Conservation (phyloP, 2,329 filamentous ascomycete genomes). For the Neofusicoccum kwambonambiense region DNA sequence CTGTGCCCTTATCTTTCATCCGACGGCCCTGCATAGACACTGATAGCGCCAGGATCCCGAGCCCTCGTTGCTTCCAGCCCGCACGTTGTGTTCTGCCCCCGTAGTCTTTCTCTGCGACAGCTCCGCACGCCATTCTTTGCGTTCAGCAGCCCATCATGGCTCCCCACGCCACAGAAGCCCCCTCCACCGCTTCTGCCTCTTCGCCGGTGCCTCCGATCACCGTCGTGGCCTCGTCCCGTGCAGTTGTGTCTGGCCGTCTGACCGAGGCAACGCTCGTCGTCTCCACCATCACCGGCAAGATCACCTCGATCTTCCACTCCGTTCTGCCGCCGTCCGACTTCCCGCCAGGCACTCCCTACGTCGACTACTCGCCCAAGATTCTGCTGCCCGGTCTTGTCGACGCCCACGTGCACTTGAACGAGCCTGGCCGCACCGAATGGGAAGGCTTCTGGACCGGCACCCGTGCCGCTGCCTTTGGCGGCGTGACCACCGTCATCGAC, state of each 20-base stretch:
- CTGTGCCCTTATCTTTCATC: slow-evolving; percentile 2
- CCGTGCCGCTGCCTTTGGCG: slow-evolving; percentile 87
- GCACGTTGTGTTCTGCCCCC: not conserved
- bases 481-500: slow-evolving; percentile 94
- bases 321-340: slow-evolving; percentile 76
- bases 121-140: not conserved
- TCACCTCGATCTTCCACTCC: slow-evolving; percentile 69
- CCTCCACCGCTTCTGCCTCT: slow-evolving; percentile 22
- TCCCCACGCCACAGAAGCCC: slow-evolving; percentile 33
- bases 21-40: not conserved
- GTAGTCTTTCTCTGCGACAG: not conserved
- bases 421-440: slow-evolving; percentile 96
- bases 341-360: slow-evolving; percentile 69
- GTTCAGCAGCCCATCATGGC: slow-evolving; percentile 28
- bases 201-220: slow-evolving; percentile 52
- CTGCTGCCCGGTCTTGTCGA: slow-evolving; percentile 91
- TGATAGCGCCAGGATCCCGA: not conserved
- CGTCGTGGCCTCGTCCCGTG: slow-evolving; percentile 80
- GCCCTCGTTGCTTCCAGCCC: not conserved
- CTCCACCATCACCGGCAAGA: slow-evolving; percentile 78
- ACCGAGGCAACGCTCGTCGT: slow-evolving; percentile 82
- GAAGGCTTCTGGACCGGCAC: slow-evolving; percentile 97
- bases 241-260: slow-evolving; percentile 72
- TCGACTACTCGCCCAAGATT: slow-evolving; percentile 80
- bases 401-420: slow-evolving; percentile 95